phyloP scores from a whole-genome alignment of 78 protist species.

The Capsaspora owczarzaki region DNA sequence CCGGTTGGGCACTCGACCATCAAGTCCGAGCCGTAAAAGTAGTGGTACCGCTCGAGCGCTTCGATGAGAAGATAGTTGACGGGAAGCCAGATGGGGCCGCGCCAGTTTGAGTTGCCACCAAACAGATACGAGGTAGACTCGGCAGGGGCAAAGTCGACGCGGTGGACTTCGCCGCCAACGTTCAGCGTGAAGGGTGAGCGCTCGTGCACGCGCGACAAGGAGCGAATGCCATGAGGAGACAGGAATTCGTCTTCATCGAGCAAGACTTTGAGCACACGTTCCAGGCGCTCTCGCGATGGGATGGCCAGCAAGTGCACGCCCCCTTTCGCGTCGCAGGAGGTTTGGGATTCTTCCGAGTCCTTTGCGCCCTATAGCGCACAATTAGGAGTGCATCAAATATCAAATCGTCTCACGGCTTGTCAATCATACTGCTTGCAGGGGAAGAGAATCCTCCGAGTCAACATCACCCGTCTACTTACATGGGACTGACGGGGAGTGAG shows the following conservation, averaged over 20 bases:
- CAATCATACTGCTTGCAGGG: no score
- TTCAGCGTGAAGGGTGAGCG: not conserved
- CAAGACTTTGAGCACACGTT: not conserved
- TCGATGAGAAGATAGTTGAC: conserved; percentile 49
- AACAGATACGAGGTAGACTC: conserved; percentile 40
- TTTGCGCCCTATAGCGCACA: no score
- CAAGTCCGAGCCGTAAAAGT: conserved; percentile 39
- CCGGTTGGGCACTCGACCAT: conserved; percentile 32
- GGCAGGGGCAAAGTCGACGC: conserved; percentile 36
- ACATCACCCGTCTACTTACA: not conserved
- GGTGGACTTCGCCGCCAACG: not conserved
- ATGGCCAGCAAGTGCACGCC: conserved; percentile 4
- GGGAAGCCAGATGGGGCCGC: conserved; percentile 74
- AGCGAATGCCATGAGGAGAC: conserved; percentile 51
- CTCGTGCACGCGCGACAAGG: conserved; percentile 25
- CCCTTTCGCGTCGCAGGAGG: no score
- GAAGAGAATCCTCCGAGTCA: no score
- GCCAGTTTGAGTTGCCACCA: conserved; percentile 74
- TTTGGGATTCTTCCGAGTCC: no score
- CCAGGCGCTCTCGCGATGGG: not conserved
- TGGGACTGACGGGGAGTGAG: not conserved
- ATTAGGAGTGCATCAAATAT: no score
- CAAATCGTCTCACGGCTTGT: no score
- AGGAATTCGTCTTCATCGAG: conserved; percentile 47
- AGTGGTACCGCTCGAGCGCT: conserved; percentile 32